A percentile compares a stretch with the other conserved stretches of the same genome.
Evolutionary conservation across 2,329 filamentous ascomycete species (phyloP).

Genomic region (Arthrobotrys iridis): DNA sequence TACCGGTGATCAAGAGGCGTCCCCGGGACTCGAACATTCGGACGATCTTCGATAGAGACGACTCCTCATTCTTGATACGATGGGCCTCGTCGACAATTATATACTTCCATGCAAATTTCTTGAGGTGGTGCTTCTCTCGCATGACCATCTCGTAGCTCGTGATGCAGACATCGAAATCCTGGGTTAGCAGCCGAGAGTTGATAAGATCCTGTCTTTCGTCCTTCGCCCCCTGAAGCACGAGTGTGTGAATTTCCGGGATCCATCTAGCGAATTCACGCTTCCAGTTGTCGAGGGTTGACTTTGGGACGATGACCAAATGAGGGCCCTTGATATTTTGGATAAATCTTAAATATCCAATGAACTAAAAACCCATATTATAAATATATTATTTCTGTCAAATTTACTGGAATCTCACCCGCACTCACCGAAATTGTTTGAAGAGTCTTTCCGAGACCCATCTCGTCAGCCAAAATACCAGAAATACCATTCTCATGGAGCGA

Average conservation of each 20-base stretch:
- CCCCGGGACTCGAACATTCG: constrained; percentile 96
- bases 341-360: constrained; percentile 92
- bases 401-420: not conserved
- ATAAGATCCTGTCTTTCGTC: constrained; percentile 90
- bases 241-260: constrained; percentile 94
- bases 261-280: constrained; percentile 91
- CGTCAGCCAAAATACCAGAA: constrained; percentile 94
- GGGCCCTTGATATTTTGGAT: constrained; percentile 89
- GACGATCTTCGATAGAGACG: constrained; percentile 94
- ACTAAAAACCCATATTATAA: too few species aligned
- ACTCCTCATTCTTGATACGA: constrained; percentile 99
- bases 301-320: constrained; percentile 90
- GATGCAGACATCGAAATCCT: constrained; percentile 97
- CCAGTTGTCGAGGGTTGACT: constrained; percentile 98
- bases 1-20: constrained; percentile 93
- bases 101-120: constrained; percentile 99
- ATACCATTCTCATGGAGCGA: constrained; percentile 99
- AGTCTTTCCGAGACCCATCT: constrained; percentile 99
- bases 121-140: constrained; percentile 90
- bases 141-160: constrained; percentile 99
- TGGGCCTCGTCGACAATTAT: constrained; percentile 99
- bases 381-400: not conserved
- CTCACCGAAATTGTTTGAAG: constrained; percentile 84
- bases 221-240: constrained; percentile 93
- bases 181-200: constrained; percentile 87